A percentile compares a stretch with the other conserved stretches of the same genome.
Conservation (phyloP, 371 early-diverging fungal genomes). For the Lichtheimia hyalospora region DNA sequence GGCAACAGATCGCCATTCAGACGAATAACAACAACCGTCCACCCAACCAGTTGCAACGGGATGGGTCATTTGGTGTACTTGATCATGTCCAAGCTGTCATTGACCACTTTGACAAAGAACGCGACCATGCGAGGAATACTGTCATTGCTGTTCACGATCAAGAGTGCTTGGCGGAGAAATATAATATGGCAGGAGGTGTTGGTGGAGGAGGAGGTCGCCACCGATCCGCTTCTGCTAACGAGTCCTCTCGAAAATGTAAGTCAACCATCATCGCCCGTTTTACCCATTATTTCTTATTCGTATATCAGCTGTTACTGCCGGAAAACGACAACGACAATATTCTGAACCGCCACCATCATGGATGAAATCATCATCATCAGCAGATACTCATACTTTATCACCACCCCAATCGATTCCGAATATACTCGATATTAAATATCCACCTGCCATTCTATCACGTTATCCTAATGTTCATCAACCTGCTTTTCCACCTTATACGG, state of each 20-base stretch:
- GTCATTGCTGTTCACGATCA: constrained; percentile 57
- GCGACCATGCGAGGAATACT: constrained; percentile 44
- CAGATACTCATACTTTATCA: background rate
- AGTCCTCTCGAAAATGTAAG: background rate
- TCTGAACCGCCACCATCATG: constrained; percentile 15
- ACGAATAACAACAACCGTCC: background rate
- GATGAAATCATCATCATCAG: background rate
- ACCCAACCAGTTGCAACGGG: background rate
- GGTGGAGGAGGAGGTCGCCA: constrained; percentile 1
- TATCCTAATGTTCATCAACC: constrained; percentile 38
- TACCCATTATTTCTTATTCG: background rate
- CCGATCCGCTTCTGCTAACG: constrained; percentile 5
- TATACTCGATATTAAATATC: constrained; percentile 40
- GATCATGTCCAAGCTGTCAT: constrained; percentile 51
- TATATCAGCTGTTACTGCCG: background rate
- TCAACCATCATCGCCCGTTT: background rate
- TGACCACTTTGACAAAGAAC: constrained; percentile 50
- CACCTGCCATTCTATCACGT: constrained; percentile 38
- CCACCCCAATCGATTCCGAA: constrained; percentile 17
- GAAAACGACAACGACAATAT: constrained; percentile 9
- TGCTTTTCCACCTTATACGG: constrained; percentile 61
- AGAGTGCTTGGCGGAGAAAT: constrained; percentile 46
- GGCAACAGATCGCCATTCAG: constrained; percentile 24
- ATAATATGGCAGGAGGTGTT: constrained; percentile 14
- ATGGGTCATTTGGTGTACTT: constrained; percentile 25